These are phyloP conservation scores for Malania oleifera DNA, from an alignment of 164 flowering plant species.

Conservation along the genomic window DNA sequence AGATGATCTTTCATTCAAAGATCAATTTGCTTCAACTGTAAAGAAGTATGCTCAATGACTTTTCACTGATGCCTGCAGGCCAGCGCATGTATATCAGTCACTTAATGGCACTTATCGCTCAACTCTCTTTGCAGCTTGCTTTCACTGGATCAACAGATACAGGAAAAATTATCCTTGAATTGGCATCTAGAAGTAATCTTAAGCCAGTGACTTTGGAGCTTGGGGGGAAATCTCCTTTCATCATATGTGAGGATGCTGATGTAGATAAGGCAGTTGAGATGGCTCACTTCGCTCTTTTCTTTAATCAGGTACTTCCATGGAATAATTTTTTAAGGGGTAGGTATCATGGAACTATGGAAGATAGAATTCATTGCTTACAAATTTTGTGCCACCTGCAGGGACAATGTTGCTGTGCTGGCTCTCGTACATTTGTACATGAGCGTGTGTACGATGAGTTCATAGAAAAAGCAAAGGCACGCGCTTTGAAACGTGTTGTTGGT, in stretches of 20 bases:
- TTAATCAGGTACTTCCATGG: conserved; percentile 34
- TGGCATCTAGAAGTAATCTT: conserved; percentile 49
- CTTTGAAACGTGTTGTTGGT: conserved; percentile 49
- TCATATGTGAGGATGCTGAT: conserved; percentile 54
- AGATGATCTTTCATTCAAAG: no score
- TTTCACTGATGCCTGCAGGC: no score
- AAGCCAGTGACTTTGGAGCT: conserved; percentile 46
- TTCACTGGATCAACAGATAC: conserved; percentile 55
- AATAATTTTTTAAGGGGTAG: neutral
- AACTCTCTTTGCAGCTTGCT: conserved; percentile 33
- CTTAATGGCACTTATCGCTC: neutral
- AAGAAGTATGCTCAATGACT: no score
- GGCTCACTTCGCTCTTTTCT: conserved; percentile 50
- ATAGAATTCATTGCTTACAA: neutral
- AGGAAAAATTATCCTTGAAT: conserved; percentile 35
- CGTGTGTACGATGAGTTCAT: conserved; percentile 55
- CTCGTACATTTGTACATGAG: conserved; percentile 69
- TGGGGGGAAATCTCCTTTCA: conserved; percentile 62
- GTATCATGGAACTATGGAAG: neutral
- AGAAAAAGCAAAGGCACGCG: conserved; percentile 61
- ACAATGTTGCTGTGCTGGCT: conserved; percentile 72
- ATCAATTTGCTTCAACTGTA: no score
- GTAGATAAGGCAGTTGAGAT: conserved; percentile 49
- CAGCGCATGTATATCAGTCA: neutral
- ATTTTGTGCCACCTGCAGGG: conserved; percentile 28